phyloP scores from a whole-genome alignment of 108 stramenopile genomes.

The Nitzschia putrida region DNA sequence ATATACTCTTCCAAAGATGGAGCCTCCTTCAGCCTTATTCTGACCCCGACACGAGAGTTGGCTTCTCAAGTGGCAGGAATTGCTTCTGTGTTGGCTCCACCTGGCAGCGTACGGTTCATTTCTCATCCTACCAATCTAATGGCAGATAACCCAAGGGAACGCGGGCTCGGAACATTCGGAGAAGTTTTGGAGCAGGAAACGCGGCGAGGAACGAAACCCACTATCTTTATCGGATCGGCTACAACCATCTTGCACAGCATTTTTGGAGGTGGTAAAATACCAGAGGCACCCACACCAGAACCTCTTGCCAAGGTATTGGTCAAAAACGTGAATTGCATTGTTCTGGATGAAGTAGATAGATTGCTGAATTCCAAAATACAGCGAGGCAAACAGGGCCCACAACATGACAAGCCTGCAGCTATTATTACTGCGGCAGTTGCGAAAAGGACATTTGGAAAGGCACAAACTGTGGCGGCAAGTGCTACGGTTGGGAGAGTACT shows the following conservation, averaged over 20 bases:
- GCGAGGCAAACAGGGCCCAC: slow-evolving; percentile 23
- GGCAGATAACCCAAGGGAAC: slow-evolving; percentile 40
- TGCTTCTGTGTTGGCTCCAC: slow-evolving; percentile 79
- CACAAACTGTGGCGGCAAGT: slow-evolving; percentile 86
- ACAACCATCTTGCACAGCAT: slow-evolving; percentile 70
- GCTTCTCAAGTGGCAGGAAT: slow-evolving; percentile 91
- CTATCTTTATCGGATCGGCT: slow-evolving; percentile 81
- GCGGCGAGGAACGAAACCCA: slow-evolving; percentile 36
- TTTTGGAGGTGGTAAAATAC: slow-evolving; percentile 75
- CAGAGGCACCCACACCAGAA: slow-evolving; percentile 76
- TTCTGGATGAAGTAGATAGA: slow-evolving; percentile 88
- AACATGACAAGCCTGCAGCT: slow-evolving; percentile 88
- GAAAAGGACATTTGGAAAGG: slow-evolving; percentile 62
- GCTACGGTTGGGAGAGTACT: slow-evolving; percentile 94
- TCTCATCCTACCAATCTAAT: slow-evolving; percentile 73
- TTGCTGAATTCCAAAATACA: slow-evolving; percentile 54
- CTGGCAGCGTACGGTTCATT: slow-evolving; percentile 82
- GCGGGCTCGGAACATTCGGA: slow-evolving; percentile 34
- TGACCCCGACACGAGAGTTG: slow-evolving; percentile 93
- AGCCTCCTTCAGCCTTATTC: slow-evolving; percentile 62
- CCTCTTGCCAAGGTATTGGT: slow-evolving; percentile 74
- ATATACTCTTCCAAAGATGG: slow-evolving; percentile 28
- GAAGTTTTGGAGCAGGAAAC: slow-evolving; percentile 42
- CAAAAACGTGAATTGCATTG: slow-evolving; percentile 56
- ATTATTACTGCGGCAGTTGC: slow-evolving; percentile 75